phyloP scores from a whole-genome alignment of 495 filamentous ascomycete species.

The Podospora pseudoanserina region DNA sequence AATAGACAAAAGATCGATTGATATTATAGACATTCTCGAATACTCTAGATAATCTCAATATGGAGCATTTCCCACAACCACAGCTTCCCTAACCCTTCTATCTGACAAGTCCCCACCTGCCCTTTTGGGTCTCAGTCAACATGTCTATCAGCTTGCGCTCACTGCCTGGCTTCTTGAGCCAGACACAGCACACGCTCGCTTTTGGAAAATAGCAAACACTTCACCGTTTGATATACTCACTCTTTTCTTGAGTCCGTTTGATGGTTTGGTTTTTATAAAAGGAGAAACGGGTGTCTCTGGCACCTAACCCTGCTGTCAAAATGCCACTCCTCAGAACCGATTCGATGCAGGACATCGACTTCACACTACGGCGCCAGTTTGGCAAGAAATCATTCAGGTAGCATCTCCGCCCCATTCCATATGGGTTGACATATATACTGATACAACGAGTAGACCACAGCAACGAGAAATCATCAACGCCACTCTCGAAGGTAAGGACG shows the following conservation, averaged over 20 bases:
- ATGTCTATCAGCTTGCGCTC: neutral
- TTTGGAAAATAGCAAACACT: neutral
- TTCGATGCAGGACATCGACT: slow-evolving; percentile 69
- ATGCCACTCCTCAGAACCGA: slow-evolving; percentile 44
- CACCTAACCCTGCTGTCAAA: neutral
- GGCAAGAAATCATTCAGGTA: slow-evolving; percentile 71
- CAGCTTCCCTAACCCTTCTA: neutral
- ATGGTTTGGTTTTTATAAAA: neutral
- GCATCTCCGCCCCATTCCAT: neutral
- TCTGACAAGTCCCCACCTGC: neutral
- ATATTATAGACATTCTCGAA: neutral
- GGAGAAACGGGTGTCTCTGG: neutral
- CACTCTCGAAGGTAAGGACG: slow-evolving; percentile 78
- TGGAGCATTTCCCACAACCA: neutral
- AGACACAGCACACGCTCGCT: neutral
- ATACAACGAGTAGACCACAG: slow-evolving; percentile 54
- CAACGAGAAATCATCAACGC: slow-evolving; percentile 85
- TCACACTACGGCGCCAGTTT: slow-evolving; percentile 79
- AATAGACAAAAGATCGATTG: neutral
- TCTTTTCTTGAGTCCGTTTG: neutral
- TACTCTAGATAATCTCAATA: neutral
- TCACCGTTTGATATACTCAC: neutral
- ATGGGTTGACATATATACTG: neutral
- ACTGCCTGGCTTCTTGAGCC: neutral
- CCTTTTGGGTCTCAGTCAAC: neutral